Conservation (phyloP, 176 grass and related monocot genomes). For the Avena sativa region DNA sequence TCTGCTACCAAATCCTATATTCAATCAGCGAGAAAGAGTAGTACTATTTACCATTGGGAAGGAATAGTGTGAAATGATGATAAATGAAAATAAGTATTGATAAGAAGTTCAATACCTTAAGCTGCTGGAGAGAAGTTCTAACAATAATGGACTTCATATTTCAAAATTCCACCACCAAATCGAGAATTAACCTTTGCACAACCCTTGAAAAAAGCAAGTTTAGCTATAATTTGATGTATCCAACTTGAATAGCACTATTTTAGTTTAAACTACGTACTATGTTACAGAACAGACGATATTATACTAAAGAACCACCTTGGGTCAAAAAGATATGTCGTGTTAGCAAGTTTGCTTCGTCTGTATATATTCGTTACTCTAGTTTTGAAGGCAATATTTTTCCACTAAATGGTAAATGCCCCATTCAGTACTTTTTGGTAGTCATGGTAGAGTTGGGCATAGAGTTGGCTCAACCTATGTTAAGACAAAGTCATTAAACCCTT, state of each 20-base stretch:
- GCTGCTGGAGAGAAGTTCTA: slow-evolving; percentile 41
- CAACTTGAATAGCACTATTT: slow-evolving; percentile 19
- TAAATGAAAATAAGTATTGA: not conserved
- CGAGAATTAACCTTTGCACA: slow-evolving; percentile 87
- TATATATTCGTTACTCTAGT: slow-evolving; percentile 4
- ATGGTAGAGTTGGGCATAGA: slow-evolving; percentile 9
- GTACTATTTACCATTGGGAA: not conserved
- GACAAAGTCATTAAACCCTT: slow-evolving; percentile 5
- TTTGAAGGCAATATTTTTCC: slow-evolving; percentile 16
- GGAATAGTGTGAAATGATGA: slow-evolving; percentile 19
- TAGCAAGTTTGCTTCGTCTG: not conserved
- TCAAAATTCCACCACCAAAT: slow-evolving; percentile 88
- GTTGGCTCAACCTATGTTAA: slow-evolving; percentile 26
- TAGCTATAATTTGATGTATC: slow-evolving; percentile 28
- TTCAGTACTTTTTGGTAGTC: not conserved
- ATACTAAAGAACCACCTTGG: not conserved
- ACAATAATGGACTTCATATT: slow-evolving; percentile 87
- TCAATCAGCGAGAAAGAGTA: slow-evolving; percentile 18
- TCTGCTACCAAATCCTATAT: slow-evolving; percentile 24
- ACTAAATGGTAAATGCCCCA: not conserved
- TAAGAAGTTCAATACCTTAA: slow-evolving; percentile 63
- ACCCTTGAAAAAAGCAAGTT: slow-evolving; percentile 51
- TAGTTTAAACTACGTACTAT: slow-evolving; percentile 11
- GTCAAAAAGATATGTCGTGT: not conserved
- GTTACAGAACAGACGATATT: slow-evolving; percentile 7